These are phyloP conservation scores for Aureobasidium vineae DNA, from an alignment of 2,329 filamentous ascomycete genomes.

Conservation along the genomic window DNA sequence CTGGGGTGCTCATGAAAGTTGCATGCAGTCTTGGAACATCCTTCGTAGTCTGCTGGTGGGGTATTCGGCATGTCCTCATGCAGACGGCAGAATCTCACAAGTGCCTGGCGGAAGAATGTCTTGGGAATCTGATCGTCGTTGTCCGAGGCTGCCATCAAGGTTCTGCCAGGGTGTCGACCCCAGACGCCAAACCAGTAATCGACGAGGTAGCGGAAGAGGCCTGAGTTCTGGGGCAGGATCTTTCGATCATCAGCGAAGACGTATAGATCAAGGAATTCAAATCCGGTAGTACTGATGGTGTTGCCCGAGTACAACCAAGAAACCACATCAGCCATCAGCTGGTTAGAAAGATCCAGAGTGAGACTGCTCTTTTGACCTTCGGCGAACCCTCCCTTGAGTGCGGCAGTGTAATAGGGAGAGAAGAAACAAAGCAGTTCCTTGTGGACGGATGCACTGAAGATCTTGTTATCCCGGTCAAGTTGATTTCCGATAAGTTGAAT, in stretches of 20 bases:
- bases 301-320: background rate
- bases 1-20: background rate
- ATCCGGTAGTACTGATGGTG: background rate
- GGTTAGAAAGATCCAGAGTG: background rate
- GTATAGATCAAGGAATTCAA: background rate
- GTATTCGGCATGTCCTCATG: background rate
- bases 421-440: constrained; percentile 12
- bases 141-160: too few species aligned
- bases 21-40: background rate
- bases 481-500: background rate
- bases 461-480: background rate
- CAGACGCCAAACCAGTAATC: background rate
- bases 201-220: background rate
- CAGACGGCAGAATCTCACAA: background rate
- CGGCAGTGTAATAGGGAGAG: background rate
- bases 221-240: background rate
- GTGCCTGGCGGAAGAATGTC: background rate
- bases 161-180: too few species aligned
- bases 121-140: background rate
- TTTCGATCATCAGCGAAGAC: background rate
- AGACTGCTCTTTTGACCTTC: background rate
- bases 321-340: background rate
- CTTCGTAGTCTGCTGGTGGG: background rate
- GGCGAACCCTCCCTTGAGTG: background rate
- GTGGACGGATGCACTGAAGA: background rate